Conservation (phyloP, 495 filamentous ascomycete genomes). For the Lasiosphaeriaceae sp. region DNA sequence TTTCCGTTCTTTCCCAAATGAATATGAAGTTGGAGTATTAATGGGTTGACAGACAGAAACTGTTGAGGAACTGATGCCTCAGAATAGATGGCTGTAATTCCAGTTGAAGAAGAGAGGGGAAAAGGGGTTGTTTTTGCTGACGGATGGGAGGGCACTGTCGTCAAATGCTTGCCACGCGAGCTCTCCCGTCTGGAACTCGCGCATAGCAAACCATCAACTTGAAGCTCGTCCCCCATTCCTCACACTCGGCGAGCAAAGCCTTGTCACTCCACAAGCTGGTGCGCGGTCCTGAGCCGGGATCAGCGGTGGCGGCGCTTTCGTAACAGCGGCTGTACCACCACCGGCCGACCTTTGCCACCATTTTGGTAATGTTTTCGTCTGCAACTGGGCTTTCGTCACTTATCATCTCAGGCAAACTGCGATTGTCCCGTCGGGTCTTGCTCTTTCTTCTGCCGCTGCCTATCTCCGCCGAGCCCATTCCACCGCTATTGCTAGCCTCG, state of each 20-base stretch:
- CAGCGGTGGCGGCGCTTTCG: constrained; percentile 56
- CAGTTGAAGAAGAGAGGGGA: too few species aligned
- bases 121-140: too few species aligned
- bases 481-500: constrained; percentile 17
- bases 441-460: constrained; percentile 2
- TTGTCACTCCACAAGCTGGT: constrained; percentile 79
- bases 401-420: constrained; percentile 67
- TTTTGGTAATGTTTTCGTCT: constrained; percentile 82
- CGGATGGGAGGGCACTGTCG: background rate
- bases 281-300: constrained; percentile 45
- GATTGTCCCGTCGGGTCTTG: constrained; percentile 43
- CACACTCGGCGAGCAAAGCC: constrained; percentile 75
- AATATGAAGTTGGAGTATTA: background rate
- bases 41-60: background rate
- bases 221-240: constrained; percentile 79
- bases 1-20: background rate
- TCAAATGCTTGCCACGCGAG: constrained; percentile 44
- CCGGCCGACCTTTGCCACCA: constrained; percentile 84
- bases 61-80: background rate
- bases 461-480: constrained; percentile 2
- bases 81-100: too few species aligned
- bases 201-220: constrained; percentile 89
- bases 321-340: constrained; percentile 98
- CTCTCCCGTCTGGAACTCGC: constrained; percentile 42
- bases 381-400: constrained; percentile 57